These are phyloP conservation scores for Quercus wislizeni DNA, from an alignment of 306 rosid genomes.

Conservation along the genomic window DNA sequence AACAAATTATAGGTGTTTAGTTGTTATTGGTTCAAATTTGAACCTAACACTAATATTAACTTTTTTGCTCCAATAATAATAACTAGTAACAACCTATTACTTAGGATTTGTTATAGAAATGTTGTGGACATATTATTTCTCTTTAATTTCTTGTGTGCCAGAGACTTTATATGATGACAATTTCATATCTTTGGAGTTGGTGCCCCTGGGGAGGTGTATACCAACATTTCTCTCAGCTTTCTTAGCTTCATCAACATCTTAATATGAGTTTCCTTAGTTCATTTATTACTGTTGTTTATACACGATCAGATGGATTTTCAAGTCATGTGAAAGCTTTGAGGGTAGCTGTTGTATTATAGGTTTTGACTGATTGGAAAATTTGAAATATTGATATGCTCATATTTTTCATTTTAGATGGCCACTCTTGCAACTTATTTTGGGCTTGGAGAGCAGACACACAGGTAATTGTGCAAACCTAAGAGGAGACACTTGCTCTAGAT, in stretches of 20 bases:
- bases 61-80: no score
- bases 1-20: no score
- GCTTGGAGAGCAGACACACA: slow-evolving; percentile 83
- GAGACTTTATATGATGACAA: neutral
- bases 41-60: no score
- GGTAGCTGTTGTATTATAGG: neutral
- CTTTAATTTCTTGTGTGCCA: no score
- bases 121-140: no score
- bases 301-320: neutral
- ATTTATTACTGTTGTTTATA: neutral
- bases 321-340: neutral
- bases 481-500: neutral
- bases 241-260: neutral
- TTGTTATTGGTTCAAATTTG: no score
- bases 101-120: no score
- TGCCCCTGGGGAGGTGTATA: neutral
- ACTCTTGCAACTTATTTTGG: slow-evolving; percentile 92
- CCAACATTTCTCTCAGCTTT: neutral
- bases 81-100: no score
- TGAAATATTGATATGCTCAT: neutral
- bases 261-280: neutral
- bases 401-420: slow-evolving; percentile 66
- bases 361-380: neutral
- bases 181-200: neutral
- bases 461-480: slow-evolving; percentile 39